Evolutionary conservation across 140 eudicot species (phyloP), one percentile per base, ranked within the genome.

Genomic region (Artemisia princeps): DNA sequence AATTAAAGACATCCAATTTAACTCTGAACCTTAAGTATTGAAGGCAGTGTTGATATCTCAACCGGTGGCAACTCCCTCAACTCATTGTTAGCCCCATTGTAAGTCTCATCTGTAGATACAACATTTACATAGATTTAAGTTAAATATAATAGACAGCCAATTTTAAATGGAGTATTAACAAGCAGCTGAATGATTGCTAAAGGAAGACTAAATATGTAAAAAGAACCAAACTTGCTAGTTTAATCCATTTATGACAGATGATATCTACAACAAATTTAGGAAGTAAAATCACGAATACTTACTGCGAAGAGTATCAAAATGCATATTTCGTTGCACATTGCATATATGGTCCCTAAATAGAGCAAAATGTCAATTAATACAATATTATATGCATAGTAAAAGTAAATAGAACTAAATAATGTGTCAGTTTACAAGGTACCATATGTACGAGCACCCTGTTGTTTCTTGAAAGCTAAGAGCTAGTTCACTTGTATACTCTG

Each of bases 401-500:
- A 26, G 22, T 22, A 68, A 30, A 44, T 46, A 11, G 6, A 71
- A 22, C 26, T 48, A 49, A 16, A 63, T 55, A 16, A 68, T 53
- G 45, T 17, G 17, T 64, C 65, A 6, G 50, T 53, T 57, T 67
- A 75, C 22, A 30, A 62, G 30, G 78, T 79, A 84, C 97, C 97
- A 91, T 79, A 88, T 92, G 73, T 83, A 88, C 62, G 95, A 81
- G 77, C 98, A 92, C 50, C 96, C 98, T 9, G 95, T 79, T 23
- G 79, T 76, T 69, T 88, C 98, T 74, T 88, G 96, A 80, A 92
- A 92, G 82, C 98, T 92, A 76, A 92, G 98, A 59, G 98, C 98
- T 77, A 92, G 60, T 68, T 92, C 98, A 65, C 83, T 85, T 60
- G 86, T 79, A 78, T 61, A 86, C 68, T 92, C 94, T 10, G 96